phyloP scores from a whole-genome alignment of 306 rosid species.

The Dryas alaskensis region DNA sequence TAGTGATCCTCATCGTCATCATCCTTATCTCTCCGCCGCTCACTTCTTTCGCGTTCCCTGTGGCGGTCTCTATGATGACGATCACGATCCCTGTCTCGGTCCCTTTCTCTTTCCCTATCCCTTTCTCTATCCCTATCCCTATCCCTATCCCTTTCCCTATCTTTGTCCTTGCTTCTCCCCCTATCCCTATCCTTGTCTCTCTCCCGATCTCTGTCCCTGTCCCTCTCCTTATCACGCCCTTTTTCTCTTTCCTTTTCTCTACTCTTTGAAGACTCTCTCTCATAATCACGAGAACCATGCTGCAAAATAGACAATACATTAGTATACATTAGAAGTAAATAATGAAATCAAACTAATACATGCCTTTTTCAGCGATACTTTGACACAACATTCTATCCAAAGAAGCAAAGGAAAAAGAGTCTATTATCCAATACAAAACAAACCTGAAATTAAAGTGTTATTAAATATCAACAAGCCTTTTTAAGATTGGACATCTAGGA shows the following conservation, averaged over 20 bases:
- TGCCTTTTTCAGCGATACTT: neutral
- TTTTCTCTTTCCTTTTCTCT: constrained; percentile 85
- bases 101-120: constrained; percentile 36
- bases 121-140: constrained; percentile 52
- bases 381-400: neutral
- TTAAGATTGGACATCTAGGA: neutral
- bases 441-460: neutral
- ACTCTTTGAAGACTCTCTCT: constrained; percentile 82
- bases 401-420: neutral
- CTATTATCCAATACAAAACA: neutral
- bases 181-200: constrained; percentile 34
- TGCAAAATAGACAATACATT: constrained; percentile 30
- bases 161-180: constrained; percentile 40
- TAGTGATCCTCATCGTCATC: constrained; percentile 62
- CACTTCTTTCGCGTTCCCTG: constrained; percentile 77
- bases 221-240: constrained; percentile 55
- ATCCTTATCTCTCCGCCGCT: constrained; percentile 73
- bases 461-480: neutral
- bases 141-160: constrained; percentile 55
- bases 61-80: constrained; percentile 47
- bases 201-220: constrained; percentile 24
- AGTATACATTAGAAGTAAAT: neutral
- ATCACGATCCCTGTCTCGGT: constrained; percentile 59
- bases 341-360: neutral
- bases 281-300: constrained; percentile 79